Evolutionary conservation across 805 yeast genomes (phyloP), one percentile per base, ranked within the genome.

Genomic region (Kazachstania taianensis): DNA sequence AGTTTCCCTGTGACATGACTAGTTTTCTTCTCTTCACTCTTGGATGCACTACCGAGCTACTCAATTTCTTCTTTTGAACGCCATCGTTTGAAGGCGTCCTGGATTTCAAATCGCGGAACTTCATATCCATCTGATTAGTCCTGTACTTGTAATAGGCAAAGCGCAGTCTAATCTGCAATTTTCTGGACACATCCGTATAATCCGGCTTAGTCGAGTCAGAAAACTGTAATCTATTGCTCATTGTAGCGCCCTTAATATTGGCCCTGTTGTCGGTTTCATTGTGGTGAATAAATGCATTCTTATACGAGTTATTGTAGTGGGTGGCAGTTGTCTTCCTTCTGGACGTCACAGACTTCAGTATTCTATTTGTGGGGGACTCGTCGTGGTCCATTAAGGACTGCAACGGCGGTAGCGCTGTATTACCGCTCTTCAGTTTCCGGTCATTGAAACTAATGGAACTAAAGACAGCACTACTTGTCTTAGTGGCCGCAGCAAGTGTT

Each of bases 131-230:
- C 48, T 72, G 76, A 42, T 70, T 64, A 1, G 76, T 71, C 37
- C 62, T 61, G 29, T 66, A 65, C 46, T 72, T 73, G 50, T 65
- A 72, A 45, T 69, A 69, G 2, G 78, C 78, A 33, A 72, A 47
- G 44, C 69, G 68, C 17, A 73, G 53, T 42, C 74, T 63, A 39
- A 66, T 54, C 44, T 67, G 66, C 40, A 73, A 58, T 44, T 59
- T 61, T 33, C 67, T 41, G 5, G 55, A 44, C 1, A 46, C 30
- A 5, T 37, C 43, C 9, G 34, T 28, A 23, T 41, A 45, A 24
- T 49, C 44, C 20, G 33, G n/a, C 26, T 23, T 6, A 13, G 33
- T 20, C 10, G 23, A 28, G 20, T 27, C 38, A 17, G 31, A 23
- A 8, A 23, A 40, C 7, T 20, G 20, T 18, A 35, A 28, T 8